Evolutionary conservation across 768 basidiomycete species (phyloP).

Genomic region (Boletus tylopilopsis): DNA sequence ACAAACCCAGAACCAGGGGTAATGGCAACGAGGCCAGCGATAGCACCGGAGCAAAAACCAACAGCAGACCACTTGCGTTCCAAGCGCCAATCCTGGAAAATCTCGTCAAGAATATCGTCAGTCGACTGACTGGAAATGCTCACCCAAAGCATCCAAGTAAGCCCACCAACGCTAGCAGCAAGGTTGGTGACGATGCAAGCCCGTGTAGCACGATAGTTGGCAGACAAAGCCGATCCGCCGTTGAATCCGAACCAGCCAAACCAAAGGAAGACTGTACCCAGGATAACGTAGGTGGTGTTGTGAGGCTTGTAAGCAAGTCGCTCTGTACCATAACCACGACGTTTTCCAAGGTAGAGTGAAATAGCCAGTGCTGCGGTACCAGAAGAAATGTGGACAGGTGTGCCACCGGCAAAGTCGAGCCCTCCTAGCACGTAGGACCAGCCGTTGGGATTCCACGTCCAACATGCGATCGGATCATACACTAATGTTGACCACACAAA

Average conservation of each 20-base stretch:
- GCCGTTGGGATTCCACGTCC: constrained; percentile 88
- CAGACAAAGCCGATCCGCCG: constrained; percentile 86
- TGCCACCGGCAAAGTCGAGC: constrained; percentile 93
- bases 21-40: constrained; percentile 86
- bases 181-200: constrained; percentile 94
- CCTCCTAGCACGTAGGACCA: constrained; percentile 78
- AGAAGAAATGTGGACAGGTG: constrained; percentile 94
- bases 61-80: constrained; percentile 93
- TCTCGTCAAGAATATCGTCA: background rate
- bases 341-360: constrained; percentile 86
- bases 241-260: constrained; percentile 97
- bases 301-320: constrained; percentile 91
- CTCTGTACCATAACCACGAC: constrained; percentile 88
- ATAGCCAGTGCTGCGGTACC: constrained; percentile 90
- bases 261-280: constrained; percentile 95
- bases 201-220: constrained; percentile 82
- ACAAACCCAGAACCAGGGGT: constrained; percentile 84
- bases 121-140: constrained; percentile 6
- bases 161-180: constrained; percentile 81
- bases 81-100: constrained; percentile 73
- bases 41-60: constrained; percentile 94
- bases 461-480: constrained; percentile 93
- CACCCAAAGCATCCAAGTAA: constrained; percentile 92
- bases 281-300: constrained; percentile 86
- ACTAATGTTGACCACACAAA: constrained; percentile 88